These are phyloP conservation scores for Lumnitzera littorea DNA, from an alignment of 345 rosid genomes.

Conservation along the genomic window DNA sequence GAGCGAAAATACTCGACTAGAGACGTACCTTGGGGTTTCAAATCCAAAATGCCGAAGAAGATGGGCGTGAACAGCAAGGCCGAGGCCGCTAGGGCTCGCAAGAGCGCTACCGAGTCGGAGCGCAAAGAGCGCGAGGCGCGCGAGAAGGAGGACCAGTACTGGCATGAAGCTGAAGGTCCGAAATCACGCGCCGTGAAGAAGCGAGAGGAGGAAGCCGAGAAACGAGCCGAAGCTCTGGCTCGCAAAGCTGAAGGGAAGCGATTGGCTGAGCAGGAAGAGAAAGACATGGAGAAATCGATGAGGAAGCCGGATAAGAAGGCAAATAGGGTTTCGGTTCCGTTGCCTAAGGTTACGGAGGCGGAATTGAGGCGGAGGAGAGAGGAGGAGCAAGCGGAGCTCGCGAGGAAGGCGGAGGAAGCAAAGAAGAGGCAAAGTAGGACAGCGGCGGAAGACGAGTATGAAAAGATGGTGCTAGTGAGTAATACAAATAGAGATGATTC, in stretches of 20 bases:
- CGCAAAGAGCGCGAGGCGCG: slow-evolving; percentile 66
- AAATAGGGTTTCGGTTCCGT: slow-evolving; percentile 62
- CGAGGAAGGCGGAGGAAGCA: slow-evolving; percentile 61
- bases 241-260: slow-evolving; percentile 64
- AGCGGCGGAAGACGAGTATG: slow-evolving; percentile 90
- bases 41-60: slow-evolving; percentile 81
- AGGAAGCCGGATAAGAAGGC: slow-evolving; percentile 86
- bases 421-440: slow-evolving; percentile 58
- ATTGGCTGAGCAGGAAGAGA: slow-evolving; percentile 79
- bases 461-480: slow-evolving; percentile 61
- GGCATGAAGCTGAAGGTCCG: slow-evolving; percentile 91
- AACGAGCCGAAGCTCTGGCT: slow-evolving; percentile 68
- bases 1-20: no score
- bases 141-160: slow-evolving; percentile 82
- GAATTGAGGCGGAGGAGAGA: slow-evolving; percentile 50
- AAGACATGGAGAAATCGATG: slow-evolving; percentile 57
- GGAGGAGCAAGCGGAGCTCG: slow-evolving; percentile 66
- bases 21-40: no score
- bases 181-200: slow-evolving; percentile 82
- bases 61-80: slow-evolving; percentile 94
- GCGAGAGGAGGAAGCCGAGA: slow-evolving; percentile 87
- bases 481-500: slow-evolving; percentile 90
- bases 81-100: slow-evolving; percentile 79
- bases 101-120: slow-evolving; percentile 62
- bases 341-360: slow-evolving; percentile 81